Conservation (phyloP, 306 rosid genomes). For the Echinosophora koreensis region DNA sequence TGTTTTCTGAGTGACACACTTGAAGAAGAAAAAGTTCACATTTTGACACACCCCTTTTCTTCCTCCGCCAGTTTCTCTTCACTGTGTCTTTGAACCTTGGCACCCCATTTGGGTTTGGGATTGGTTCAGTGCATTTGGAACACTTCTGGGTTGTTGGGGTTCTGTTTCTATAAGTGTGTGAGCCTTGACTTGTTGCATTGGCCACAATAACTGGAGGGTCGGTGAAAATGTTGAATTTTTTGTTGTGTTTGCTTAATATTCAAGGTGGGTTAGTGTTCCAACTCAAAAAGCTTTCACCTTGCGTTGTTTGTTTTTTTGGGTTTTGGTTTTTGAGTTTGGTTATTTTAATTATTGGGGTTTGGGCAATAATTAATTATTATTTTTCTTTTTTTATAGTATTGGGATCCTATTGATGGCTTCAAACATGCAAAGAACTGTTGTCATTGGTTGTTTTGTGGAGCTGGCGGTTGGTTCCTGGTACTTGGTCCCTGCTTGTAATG, state of each 20-base stretch:
- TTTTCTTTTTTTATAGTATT: constrained; percentile 37
- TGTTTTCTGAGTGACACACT: constrained; percentile 40
- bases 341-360: constrained; percentile 44
- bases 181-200: constrained; percentile 48
- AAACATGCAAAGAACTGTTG: constrained; percentile 55
- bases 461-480: constrained; percentile 60
- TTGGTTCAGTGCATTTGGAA: constrained; percentile 63
- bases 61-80: constrained; percentile 69
- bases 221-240: constrained; percentile 66
- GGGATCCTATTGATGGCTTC: constrained; percentile 45
- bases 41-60: constrained; percentile 47
- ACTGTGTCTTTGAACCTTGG: neutral
- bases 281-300: constrained; percentile 40
- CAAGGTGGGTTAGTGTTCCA: constrained; percentile 54
- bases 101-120: too few relatives aligned
- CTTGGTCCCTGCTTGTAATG: constrained; percentile 45
- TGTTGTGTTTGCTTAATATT: constrained; percentile 49
- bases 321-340: constrained; percentile 39
- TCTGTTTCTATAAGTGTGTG: neutral
- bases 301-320: constrained; percentile 3
- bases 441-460: constrained; percentile 54
- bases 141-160: constrained; percentile 14
- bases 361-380: constrained; percentile 45
- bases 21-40: neutral
- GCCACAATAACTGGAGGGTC: constrained; percentile 67